Evolutionary conservation across 2,329 filamentous ascomycete species (phyloP).

Genomic region (Fusarium pseudograminearum): DNA sequence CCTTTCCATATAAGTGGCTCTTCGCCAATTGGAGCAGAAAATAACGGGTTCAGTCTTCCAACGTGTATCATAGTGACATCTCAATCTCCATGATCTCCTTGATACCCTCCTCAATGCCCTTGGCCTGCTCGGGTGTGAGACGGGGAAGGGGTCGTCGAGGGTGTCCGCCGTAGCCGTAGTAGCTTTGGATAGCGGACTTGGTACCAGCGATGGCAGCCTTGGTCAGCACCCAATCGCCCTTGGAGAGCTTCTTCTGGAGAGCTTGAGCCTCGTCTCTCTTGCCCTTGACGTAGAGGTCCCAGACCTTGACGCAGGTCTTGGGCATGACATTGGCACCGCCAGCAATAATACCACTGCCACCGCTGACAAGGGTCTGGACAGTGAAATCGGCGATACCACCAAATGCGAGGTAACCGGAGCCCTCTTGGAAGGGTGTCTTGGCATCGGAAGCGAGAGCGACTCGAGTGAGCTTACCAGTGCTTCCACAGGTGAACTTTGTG

Average conservation of each 20-base stretch:
- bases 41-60: neutral
- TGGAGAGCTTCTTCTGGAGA: slow-evolving; percentile 81
- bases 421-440: slow-evolving; percentile 70
- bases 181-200: slow-evolving; percentile 83
- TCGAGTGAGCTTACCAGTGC: slow-evolving; percentile 88
- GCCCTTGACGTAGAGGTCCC: slow-evolving; percentile 79
- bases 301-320: slow-evolving; percentile 82
- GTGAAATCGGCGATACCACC: slow-evolving; percentile 91
- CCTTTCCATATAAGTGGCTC: neutral
- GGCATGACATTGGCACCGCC: slow-evolving; percentile 89
- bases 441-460: slow-evolving; percentile 80
- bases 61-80: slow-evolving; percentile 58
- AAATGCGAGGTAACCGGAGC: slow-evolving; percentile 83
- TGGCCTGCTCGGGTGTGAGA: slow-evolving; percentile 67
- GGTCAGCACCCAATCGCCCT: slow-evolving; percentile 85
- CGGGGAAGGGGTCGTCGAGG: slow-evolving; percentile 79
- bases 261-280: slow-evolving; percentile 80
- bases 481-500: slow-evolving; percentile 92
- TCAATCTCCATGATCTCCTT: slow-evolving; percentile 76
- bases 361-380: slow-evolving; percentile 81
- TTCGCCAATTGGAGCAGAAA: slow-evolving; percentile 1
- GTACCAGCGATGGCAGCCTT: slow-evolving; percentile 88
- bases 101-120: slow-evolving; percentile 66
- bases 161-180: slow-evolving; percentile 84
- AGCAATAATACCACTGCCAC: slow-evolving; percentile 86